Evolutionary conservation across 257 asterid species (phyloP).

Genomic region (Solanum neorickii): DNA sequence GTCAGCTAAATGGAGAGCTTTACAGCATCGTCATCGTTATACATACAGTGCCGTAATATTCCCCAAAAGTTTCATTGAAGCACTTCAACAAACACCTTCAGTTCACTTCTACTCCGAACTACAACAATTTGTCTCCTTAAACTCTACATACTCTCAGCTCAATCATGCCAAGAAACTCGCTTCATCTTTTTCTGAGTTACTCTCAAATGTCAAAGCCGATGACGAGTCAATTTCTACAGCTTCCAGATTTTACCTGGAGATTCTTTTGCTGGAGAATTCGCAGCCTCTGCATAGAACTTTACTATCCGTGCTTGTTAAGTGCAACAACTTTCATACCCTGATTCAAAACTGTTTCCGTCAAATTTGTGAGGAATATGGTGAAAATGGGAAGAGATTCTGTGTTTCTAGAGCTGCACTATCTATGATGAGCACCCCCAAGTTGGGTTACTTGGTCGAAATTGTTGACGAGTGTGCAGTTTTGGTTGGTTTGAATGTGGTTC

Average conservation of each 20-base stretch:
- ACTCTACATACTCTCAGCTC: constrained; percentile 78
- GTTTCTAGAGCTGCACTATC: constrained; percentile 84
- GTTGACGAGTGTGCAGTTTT: constrained; percentile 67
- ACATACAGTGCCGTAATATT: constrained; percentile 65
- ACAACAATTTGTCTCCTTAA: constrained; percentile 50
- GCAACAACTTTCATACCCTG: constrained; percentile 31
- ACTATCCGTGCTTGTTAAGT: constrained; percentile 59
- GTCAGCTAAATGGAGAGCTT: constrained; percentile 96
- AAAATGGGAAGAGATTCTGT: constrained; percentile 59
- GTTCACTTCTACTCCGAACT: constrained; percentile 41
- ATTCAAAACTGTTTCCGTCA: constrained; percentile 43
- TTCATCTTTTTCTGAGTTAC: constrained; percentile 41
- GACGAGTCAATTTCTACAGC: constrained; percentile 29
- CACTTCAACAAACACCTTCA: constrained; percentile 46
- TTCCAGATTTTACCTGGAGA: constrained; percentile 49
- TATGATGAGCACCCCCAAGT: constrained; percentile 82
- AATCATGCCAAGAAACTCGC: constrained; percentile 61
- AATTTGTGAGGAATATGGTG: constrained; percentile 67
- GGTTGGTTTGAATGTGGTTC: constrained; percentile 68
- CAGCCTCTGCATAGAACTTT: constrained; percentile 71
- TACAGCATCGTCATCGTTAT: constrained; percentile 94
- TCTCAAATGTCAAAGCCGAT: constrained; percentile 33
- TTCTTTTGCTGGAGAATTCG: constrained; percentile 74
- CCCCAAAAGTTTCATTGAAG: constrained; percentile 51
- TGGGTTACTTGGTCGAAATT: constrained; percentile 67